A percentile compares a stretch with the other conserved stretches of the same genome.
These are phyloP conservation scores for Debaryomyces nepalensis DNA, from an alignment of 1,139 yeast species.

Conservation along the genomic window DNA sequence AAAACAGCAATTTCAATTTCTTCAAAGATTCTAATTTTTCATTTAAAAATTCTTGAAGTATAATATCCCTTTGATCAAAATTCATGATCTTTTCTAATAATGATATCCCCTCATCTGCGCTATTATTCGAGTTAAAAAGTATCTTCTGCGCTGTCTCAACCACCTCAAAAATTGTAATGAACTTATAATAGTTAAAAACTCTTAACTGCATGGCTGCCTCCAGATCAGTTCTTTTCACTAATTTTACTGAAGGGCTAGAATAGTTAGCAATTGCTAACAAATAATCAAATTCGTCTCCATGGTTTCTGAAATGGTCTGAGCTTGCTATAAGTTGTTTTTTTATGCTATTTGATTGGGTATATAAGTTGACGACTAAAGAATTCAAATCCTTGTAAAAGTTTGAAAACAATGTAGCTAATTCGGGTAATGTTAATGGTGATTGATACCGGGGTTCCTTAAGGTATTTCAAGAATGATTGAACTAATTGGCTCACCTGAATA, in stretches of 20 bases:
- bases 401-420: slow-evolving; percentile 39
- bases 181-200: slow-evolving; percentile 48
- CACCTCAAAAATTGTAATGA: slow-evolving; percentile 37
- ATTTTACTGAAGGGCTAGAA: slow-evolving; percentile 42
- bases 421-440: slow-evolving; percentile 42
- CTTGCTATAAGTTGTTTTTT: slow-evolving; percentile 44
- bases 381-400: slow-evolving; percentile 44
- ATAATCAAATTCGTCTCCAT: slow-evolving; percentile 45
- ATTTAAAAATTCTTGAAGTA: slow-evolving; percentile 41
- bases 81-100: slow-evolving; percentile 46
- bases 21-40: slow-evolving; percentile 38
- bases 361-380: slow-evolving; percentile 37
- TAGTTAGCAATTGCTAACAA: slow-evolving; percentile 51
- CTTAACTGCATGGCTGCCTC: slow-evolving; percentile 45
- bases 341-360: slow-evolving; percentile 44
- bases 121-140: slow-evolving; percentile 32
- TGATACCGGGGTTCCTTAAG: slow-evolving; percentile 51
- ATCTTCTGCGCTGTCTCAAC: slow-evolving; percentile 40
- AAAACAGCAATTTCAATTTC: slow-evolving; percentile 32
- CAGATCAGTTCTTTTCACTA: slow-evolving; percentile 42
- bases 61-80: slow-evolving; percentile 45
- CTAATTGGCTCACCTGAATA: slow-evolving; percentile 29
- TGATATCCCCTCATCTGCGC: slow-evolving; percentile 33
- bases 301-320: slow-evolving; percentile 32
- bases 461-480: slow-evolving; percentile 38